phyloP scores from a whole-genome alignment of 768 basidiomycete genomes.

The Mycena epipterygia region DNA sequence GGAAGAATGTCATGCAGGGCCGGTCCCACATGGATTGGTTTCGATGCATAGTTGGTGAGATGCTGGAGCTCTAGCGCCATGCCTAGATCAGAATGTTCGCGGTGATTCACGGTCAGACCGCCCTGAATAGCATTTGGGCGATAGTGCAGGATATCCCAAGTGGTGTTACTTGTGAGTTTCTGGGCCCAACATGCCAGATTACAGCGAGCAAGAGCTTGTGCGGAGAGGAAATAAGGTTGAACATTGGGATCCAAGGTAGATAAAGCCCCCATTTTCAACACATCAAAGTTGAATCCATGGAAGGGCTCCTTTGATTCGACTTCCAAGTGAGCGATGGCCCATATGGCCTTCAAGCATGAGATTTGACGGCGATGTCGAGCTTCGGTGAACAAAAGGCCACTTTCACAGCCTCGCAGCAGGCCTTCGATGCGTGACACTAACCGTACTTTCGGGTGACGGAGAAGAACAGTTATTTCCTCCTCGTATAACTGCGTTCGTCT shows the following conservation, averaged over 20 bases:
- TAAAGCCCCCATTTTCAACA: not conserved
- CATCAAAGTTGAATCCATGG: not conserved
- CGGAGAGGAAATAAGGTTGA: not conserved
- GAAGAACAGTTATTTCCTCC: too few relatives aligned
- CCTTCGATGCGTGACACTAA: too few relatives aligned
- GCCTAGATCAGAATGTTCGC: too few relatives aligned
- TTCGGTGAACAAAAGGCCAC: not conserved
- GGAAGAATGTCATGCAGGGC: too few relatives aligned
- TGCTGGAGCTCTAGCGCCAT: too few relatives aligned
- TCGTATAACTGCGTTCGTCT: too few relatives aligned
- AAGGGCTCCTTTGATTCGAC: not conserved
- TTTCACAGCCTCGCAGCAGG: too few relatives aligned
- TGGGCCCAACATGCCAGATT: not conserved
- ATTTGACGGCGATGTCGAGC: not conserved
- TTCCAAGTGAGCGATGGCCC: not conserved
- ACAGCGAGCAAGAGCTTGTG: not conserved
- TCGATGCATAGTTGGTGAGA: too few relatives aligned
- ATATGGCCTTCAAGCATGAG: not conserved
- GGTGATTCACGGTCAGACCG: too few relatives aligned
- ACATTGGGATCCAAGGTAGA: not conserved
- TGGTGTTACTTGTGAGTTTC: not conserved
- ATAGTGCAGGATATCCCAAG: not conserved
- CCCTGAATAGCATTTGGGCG: not conserved
- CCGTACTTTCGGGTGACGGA: too few relatives aligned
- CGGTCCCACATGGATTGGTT: too few relatives aligned